phyloP scores from a whole-genome alignment of 2,329 filamentous ascomycete genomes.

The Endoconidiophora laricicola region DNA sequence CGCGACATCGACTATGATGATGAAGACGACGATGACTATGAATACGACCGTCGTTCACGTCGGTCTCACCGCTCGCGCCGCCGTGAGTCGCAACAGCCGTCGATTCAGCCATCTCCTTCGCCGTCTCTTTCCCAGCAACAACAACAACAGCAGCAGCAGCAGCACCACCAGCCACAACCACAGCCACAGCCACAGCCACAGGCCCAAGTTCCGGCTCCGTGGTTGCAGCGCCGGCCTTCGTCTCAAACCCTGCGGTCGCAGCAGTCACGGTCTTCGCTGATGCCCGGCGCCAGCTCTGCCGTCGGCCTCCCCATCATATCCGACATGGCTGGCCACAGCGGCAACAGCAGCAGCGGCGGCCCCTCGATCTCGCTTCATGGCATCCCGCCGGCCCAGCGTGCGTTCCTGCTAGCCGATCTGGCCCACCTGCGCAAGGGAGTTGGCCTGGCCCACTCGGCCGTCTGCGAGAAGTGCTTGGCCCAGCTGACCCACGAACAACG shows the following conservation, averaged over 20 bases:
- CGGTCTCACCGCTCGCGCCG: too few relatives aligned
- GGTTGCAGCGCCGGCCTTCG: slow-evolving; percentile 4
- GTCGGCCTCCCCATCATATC: background rate
- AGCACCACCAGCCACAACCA: background rate
- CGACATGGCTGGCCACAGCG: background rate
- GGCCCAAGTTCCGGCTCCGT: background rate
- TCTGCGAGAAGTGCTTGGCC: too few relatives aligned
- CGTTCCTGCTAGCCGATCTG: slow-evolving; percentile 12
- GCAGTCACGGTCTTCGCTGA: background rate
- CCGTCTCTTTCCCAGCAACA: background rate
- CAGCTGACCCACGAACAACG: slow-evolving; percentile 13
- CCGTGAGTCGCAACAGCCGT: too few relatives aligned
- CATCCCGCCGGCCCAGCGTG: slow-evolving; percentile 6
- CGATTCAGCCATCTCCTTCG: background rate
- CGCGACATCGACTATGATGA: too few relatives aligned
- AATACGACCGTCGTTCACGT: too few relatives aligned
- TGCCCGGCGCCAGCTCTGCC: background rate
- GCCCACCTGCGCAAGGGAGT: background rate
- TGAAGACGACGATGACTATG: too few relatives aligned
- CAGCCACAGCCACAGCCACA: background rate
- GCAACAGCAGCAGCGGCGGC: slow-evolving; percentile 19
- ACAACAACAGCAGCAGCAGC: slow-evolving; percentile 2
- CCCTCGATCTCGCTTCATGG: too few relatives aligned
- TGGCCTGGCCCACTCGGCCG: too few relatives aligned
- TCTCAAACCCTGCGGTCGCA: background rate